A percentile compares a stretch with the other conserved stretches of the same genome.
Evolutionary conservation across 805 yeast species (phyloP).

Genomic region (Schizosaccharomyces pombe): DNA sequence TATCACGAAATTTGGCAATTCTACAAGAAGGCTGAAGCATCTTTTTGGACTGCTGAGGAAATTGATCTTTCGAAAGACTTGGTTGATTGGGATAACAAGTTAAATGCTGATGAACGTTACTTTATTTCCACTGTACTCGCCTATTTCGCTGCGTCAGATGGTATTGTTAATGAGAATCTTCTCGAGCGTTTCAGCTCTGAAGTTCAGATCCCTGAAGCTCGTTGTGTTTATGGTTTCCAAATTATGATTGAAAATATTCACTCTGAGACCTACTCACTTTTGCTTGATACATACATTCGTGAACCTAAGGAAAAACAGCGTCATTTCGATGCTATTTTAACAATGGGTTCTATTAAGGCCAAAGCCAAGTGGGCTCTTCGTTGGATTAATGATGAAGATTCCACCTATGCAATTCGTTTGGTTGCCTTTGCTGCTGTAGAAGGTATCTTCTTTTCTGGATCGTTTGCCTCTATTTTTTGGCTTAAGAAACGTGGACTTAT

Average conservation of each 20-base stretch:
- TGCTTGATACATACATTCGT: constrained; percentile 85
- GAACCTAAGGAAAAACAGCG: constrained; percentile 83
- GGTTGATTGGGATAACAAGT: constrained; percentile 73
- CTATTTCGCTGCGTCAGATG: constrained; percentile 95
- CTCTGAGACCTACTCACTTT: constrained; percentile 84
- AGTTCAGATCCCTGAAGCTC: constrained; percentile 92
- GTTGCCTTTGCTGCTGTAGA: constrained; percentile 98
- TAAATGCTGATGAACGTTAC: constrained; percentile 78
- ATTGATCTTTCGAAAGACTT: constrained; percentile 81
- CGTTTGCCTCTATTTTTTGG: constrained; percentile 97
- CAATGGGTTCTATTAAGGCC: constrained; percentile 85
- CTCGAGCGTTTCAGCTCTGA: constrained; percentile 95
- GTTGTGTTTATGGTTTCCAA: constrained; percentile 96
- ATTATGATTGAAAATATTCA: constrained; percentile 99
- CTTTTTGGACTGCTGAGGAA: constrained; percentile 99
- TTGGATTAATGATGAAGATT: constrained; percentile 79
- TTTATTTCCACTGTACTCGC: constrained; percentile 85
- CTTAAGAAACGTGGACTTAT: constrained; percentile 93
- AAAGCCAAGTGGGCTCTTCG: constrained; percentile 98
- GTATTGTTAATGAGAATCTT: constrained; percentile 90
- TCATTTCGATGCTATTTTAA: constrained; percentile 86
- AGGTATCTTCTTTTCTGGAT: constrained; percentile 95
- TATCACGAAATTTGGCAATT: constrained; percentile 97
- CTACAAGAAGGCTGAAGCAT: constrained; percentile 96
- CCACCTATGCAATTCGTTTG: constrained; percentile 81